These are phyloP conservation scores for Trametes villosa DNA, from an alignment of 768 basidiomycete species.

Conservation along the genomic window DNA sequence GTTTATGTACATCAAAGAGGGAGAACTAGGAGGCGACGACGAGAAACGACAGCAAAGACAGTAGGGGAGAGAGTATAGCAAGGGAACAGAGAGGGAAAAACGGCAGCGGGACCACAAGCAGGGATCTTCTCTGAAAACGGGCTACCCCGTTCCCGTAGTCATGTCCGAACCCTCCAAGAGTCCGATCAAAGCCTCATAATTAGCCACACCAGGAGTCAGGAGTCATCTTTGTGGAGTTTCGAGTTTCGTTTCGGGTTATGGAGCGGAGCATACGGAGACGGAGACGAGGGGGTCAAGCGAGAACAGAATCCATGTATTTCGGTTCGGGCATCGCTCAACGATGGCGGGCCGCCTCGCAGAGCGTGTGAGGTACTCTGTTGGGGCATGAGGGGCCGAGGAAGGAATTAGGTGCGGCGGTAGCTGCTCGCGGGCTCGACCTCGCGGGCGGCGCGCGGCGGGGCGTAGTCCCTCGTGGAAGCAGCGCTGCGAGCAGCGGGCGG, in stretches of 20 bases:
- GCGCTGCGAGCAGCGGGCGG: constrained; percentile 37
- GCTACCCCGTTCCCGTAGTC: neutral
- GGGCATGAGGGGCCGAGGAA: neutral
- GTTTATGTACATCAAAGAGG: constrained; percentile 4
- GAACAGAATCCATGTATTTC: neutral
- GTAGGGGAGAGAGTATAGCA: neutral
- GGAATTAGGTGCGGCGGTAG: constrained; percentile 30
- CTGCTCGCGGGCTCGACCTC: constrained; percentile 39
- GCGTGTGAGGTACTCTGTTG: neutral
- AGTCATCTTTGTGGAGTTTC: neutral
- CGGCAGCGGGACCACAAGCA: neutral
- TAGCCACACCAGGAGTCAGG: neutral
- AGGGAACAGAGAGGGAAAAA: neutral
- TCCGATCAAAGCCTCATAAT: neutral
- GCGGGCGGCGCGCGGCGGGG: constrained; percentile 36
- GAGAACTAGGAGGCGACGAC: neutral
- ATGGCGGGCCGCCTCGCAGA: neutral
- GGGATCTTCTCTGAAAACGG: neutral
- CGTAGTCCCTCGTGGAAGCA: constrained; percentile 44
- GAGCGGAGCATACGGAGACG: neutral
- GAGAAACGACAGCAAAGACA: neutral
- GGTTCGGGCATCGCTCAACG: neutral
- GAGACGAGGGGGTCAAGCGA: too few relatives aligned
- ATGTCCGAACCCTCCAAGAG: neutral
- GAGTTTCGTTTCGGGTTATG: neutral